Evolutionary conservation across 306 rosid genomes (phyloP).

Genomic region (Medicago arabica): DNA sequence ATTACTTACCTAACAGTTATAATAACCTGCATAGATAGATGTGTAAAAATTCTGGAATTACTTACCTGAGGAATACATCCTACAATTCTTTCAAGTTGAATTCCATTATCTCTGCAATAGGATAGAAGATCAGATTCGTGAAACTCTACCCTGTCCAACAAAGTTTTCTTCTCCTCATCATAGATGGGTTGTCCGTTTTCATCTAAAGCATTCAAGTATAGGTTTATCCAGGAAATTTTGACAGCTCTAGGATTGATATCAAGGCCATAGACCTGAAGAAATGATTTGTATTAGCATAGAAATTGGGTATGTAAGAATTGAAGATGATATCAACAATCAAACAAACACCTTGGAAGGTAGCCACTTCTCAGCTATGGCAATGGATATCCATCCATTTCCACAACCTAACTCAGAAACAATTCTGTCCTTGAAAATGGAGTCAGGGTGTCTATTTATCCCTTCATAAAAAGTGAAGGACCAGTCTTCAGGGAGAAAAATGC

Average conservation of each 20-base stretch:
- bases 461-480: conserved; percentile 97
- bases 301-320: background rate
- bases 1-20: too few species aligned
- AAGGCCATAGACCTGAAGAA: conserved; percentile 86
- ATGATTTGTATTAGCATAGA: background rate
- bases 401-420: conserved; percentile 90
- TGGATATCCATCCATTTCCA: conserved; percentile 99
- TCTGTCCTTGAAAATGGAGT: conserved; percentile 87
- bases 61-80: conserved; percentile 99
- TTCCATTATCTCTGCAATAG: conserved; percentile 75
- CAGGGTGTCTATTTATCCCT: conserved; percentile 86
- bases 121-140: conserved; percentile 91
- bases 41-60: conserved; percentile 40
- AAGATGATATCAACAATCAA: conserved; percentile 31
- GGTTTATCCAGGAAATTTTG: conserved; percentile 87
- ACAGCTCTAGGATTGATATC: conserved; percentile 96
- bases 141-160: conserved; percentile 94
- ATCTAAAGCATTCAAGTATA: conserved; percentile 89
- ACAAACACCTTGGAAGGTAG: conserved; percentile 63
- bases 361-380: conserved; percentile 97
- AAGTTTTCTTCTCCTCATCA: conserved; percentile 77
- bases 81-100: conserved; percentile 89
- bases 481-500: conserved; percentile 93
- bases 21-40: background rate
- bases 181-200: conserved; percentile 76